Base-by-base conservation (phyloP, 495 filamentous ascomycete genomes). In the Lindgomyces ingoldianus region DNA sequence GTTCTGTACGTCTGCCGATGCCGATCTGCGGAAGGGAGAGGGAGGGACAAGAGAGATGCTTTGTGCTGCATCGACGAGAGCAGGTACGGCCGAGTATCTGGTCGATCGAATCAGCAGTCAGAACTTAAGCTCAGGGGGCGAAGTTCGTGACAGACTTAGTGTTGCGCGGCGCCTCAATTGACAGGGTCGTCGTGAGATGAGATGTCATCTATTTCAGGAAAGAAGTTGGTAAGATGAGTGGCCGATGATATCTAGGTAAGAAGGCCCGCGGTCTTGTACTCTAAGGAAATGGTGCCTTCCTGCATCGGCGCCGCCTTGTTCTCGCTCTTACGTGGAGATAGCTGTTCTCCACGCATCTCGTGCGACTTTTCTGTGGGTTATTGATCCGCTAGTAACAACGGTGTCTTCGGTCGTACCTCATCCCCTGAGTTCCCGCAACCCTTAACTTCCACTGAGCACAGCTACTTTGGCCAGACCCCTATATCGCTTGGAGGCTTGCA, bases 351-450 rank as follows among this genome's bases (percentile, higher is more conserved):
- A 44, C 52, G 61, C 54, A 56, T 33, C 51, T 39, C 22, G 61
- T 64, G 61, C 48, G 16, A 65, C 63, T 47, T 39, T 26, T 19
- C 19, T 19, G 39, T 50, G 30, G 6, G 33, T 45, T 51, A 59
- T 51, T 58, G 62, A 58, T 29, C 42, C 29, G 53, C 62, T 50
- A 39, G 62, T 58, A 51, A 58, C 53, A 49, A 42, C 44, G 45
- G 52, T 24, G 50, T 25, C 19, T 22, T 41, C 33, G 4, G 11
- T 54, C 14, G 36, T 54, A 54, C 41, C 25, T 55, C 14, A 27
- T 4, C 22, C 47, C 9, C 18, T 42, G 22, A 22, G 46, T 39
- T 25, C 21, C 46, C 29, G 26, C 16, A n/a, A 42, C 58, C 14
- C 18, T 21, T 1, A 16, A 52, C 49, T 52, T 21, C 10, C 33